Conservation (phyloP, 192 early-diverging fungal genomes). For the Pilobolus umbonatus region DNA sequence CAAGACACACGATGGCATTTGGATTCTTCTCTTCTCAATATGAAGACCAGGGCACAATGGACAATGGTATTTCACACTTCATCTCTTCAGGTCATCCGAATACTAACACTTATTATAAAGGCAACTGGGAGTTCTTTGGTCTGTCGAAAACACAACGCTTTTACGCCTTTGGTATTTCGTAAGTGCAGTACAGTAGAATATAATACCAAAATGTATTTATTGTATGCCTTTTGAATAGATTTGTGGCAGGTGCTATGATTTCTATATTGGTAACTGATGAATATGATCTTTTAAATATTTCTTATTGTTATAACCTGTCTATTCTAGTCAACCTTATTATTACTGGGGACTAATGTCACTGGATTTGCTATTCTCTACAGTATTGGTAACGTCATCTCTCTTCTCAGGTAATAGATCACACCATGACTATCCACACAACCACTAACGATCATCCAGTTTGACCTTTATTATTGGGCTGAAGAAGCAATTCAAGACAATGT, state of each 20-base stretch:
- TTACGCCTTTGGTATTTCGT: slow-evolving; percentile 73
- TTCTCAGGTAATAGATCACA: slow-evolving; percentile 60
- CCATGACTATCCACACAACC: too few species aligned
- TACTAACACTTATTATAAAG: slow-evolving; percentile 1
- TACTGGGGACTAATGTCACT: slow-evolving; percentile 53
- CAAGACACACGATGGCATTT: slow-evolving; percentile 24
- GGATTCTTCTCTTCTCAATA: slow-evolving; percentile 34
- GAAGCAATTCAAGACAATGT: slow-evolving; percentile 84
- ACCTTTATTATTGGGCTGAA: slow-evolving; percentile 86
- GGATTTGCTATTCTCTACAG: slow-evolving; percentile 90
- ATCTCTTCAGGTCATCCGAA: neutral
- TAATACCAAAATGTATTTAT: too few species aligned
- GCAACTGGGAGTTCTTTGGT: slow-evolving; percentile 37
- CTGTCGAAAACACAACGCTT: slow-evolving; percentile 66
- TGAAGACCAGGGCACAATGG: slow-evolving; percentile 45
- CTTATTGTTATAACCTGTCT: neutral
- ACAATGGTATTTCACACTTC: slow-evolving; percentile 35
- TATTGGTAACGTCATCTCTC: slow-evolving; percentile 81
- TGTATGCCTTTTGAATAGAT: slow-evolving; percentile 70
- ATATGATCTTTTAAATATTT: neutral
- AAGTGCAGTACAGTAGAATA: slow-evolving; percentile 2
- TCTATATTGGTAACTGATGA: slow-evolving; percentile 58
- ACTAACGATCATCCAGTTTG: slow-evolving; percentile 45
- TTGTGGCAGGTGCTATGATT: slow-evolving; percentile 76
- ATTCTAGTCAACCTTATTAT: slow-evolving; percentile 51